phyloP scores from a whole-genome alignment of 1,139 yeast species.

The Pichia sp. region DNA sequence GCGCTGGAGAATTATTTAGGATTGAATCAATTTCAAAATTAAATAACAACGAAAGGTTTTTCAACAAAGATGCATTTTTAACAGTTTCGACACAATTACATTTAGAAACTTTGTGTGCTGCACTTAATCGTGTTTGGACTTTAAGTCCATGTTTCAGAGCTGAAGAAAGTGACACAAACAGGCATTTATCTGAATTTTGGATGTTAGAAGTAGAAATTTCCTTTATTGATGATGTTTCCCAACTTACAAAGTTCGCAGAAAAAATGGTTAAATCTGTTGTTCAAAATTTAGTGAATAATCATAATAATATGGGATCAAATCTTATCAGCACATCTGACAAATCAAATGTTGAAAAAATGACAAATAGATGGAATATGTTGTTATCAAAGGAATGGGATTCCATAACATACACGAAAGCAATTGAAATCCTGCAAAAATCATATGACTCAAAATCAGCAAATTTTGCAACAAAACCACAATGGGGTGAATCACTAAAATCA shows the following conservation, averaged over 20 bases:
- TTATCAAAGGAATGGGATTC: conserved; percentile 51
- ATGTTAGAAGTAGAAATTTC: conserved; percentile 92
- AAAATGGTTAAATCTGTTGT: conserved; percentile 57
- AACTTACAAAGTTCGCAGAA: conserved; percentile 64
- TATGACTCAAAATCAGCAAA: conserved; percentile 23
- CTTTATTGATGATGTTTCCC: conserved; percentile 50
- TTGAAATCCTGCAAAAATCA: conserved; percentile 40
- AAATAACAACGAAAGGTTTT: conserved; percentile 36
- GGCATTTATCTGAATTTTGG: conserved; percentile 95
- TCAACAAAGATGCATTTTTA: conserved; percentile 57
- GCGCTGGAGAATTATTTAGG: conserved; percentile 86
- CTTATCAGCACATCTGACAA: conserved; percentile 35
- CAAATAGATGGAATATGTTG: conserved; percentile 34
- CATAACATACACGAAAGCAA: conserved; percentile 71
- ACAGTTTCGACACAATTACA: conserved; percentile 93
- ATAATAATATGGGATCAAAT: conserved; percentile 36
- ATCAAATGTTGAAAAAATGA: conserved; percentile 33
- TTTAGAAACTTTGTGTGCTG: conserved; percentile 70
- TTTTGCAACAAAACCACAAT: conserved; percentile 36
- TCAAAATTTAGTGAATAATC: conserved; percentile 30
- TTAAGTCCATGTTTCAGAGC: conserved; percentile 91
- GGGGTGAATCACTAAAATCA: conserved; percentile 73
- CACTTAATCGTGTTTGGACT: conserved; percentile 81
- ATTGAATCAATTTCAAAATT: conserved; percentile 36
- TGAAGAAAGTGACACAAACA: conserved; percentile 81